Percentiles rank a stretch among this genome's conserved stretches.
phyloP scores from a whole-genome alignment of 139 green algal genomes.

The Coelastrella sp. region DNA sequence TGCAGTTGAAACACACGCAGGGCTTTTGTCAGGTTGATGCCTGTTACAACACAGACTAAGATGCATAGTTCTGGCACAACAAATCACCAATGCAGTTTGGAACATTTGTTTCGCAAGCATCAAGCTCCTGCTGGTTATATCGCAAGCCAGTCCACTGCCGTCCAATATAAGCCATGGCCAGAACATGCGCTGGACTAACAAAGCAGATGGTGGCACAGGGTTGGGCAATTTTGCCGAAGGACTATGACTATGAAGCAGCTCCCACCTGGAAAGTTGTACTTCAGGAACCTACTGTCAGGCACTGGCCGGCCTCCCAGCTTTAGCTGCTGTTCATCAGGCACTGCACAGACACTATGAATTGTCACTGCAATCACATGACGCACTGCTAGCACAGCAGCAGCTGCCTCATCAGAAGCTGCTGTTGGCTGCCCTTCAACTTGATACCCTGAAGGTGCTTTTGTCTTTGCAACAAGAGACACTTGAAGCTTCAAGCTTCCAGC shows the following conservation, averaged over 20 bases:
- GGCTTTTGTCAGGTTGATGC: no score
- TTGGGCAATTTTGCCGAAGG: no score
- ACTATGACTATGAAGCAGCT: no score
- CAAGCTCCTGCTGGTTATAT: background rate
- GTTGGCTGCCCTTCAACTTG: background rate
- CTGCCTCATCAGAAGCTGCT: background rate
- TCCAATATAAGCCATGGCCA: background rate
- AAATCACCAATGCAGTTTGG: no score
- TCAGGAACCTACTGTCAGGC: constrained; percentile 32
- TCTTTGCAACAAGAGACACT: constrained; percentile 1
- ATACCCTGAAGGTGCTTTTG: background rate
- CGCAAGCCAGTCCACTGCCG: background rate
- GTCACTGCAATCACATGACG: constrained; percentile 38
- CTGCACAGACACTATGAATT: background rate
- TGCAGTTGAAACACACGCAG: constrained; percentile 1
- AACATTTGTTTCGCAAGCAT: no score
- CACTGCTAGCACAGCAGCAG: background rate
- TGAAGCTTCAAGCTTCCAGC: constrained; percentile 24
- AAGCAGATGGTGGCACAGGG: no score
- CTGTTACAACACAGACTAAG: no score
- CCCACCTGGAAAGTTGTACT: constrained; percentile 46
- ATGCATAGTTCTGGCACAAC: no score
- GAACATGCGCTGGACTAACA: background rate
- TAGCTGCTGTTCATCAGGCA: constrained; percentile 14
- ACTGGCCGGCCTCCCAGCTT: background rate